Evolutionary conservation across 805 yeast genomes (phyloP), one percentile per base, ranked within the genome.

Genomic region (Debaryomyces castellii): DNA sequence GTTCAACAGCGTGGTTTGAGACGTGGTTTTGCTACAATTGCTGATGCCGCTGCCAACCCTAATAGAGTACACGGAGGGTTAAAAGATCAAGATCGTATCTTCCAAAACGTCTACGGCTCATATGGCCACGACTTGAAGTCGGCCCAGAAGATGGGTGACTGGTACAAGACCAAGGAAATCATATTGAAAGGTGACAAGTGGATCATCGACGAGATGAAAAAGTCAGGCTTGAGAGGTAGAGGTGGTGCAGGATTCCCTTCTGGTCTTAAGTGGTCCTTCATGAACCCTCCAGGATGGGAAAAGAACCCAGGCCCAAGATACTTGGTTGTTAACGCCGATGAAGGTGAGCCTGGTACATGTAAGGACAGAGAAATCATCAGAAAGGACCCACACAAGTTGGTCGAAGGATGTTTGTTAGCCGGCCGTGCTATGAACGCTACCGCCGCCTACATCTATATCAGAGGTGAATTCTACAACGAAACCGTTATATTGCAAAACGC

Each of bases 221-320:
- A 81, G 58, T 84, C 91, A 18, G 96, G 96, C 18, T 76, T 88
- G 52, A 81, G 96, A 64, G 96, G 96, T 48, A 82, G 96, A 68
- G 96, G 96, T 48, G 96, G 96, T 60, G 96, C 96, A 39, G 96
- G 96, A 14, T 88, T 88, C 77, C 96, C 96, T 44, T 81, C 90
- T 20, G 96, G 96, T 25, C 78, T 88, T 60, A 88, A 88, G 69
- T 88, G 95, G 95, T 86, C 94, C 20, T 88, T 88, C 64, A 88
- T 88, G 96, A 89, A 89, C 70, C 96, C 96, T 39, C 96, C 96
- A 45, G 94, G 94, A 48, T 88, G 96, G 96, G 95, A 88, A 51
- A 89, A 88, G 63, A 88, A 88, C 69, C 71, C 70, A 12, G 96
- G 96, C n/a, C 94, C 96, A 50, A 80, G 96, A 60, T 87, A 87